Base-by-base conservation (phyloP, 2,329 filamentous ascomycete genomes). In the Microcyclospora pomicola region DNA sequence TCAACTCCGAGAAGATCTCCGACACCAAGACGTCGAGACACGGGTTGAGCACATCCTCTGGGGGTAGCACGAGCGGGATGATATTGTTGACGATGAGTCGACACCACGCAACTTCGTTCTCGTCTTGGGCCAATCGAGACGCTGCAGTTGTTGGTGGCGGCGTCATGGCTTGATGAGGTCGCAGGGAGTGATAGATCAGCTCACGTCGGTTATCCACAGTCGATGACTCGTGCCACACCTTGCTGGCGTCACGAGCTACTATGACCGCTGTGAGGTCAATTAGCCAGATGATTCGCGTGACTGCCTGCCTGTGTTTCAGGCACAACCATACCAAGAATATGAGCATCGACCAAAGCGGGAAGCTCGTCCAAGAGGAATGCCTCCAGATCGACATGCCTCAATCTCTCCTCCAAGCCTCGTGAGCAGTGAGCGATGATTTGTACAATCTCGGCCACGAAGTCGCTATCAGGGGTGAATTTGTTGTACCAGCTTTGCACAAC, bases 381-480 rank as follows among this genome's bases (percentile, higher is more conserved):
- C 64, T 91, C 83, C 43, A 95, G 59, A 61, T 96, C 87, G 19
- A 92, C 73, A 54, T 80, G 76, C 41, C 85, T 73, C 42, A 94
- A 62, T 49, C 91, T 74, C 64, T 94, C 81, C 63, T 96, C 91
- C 41, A 98, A 62, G 6, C 79, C 84, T 40, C 84, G 72, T 31
- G 85, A 94, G 59, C 83, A 91, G 61, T 96, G 88, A 31, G 88
- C 91, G 52, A 96, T 82, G 48, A 94, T 79, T 54, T 85, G 83
- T 38, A 96, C 71, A 41, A 95, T 73, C 64, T 95, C 87, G 49
- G 81, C 79, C 42, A 91, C 78, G 55, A 98, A 92, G 10, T 75
- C 71, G 56, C 87, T 82, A 61, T 98, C 88, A 3, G 85, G 76
- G 1, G 88, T 95, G 59, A 98, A 91, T 59, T 80, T 88, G 47